phyloP scores from a whole-genome alignment of 2,329 filamentous ascomycete genomes.

The Talaromyces sp. region DNA sequence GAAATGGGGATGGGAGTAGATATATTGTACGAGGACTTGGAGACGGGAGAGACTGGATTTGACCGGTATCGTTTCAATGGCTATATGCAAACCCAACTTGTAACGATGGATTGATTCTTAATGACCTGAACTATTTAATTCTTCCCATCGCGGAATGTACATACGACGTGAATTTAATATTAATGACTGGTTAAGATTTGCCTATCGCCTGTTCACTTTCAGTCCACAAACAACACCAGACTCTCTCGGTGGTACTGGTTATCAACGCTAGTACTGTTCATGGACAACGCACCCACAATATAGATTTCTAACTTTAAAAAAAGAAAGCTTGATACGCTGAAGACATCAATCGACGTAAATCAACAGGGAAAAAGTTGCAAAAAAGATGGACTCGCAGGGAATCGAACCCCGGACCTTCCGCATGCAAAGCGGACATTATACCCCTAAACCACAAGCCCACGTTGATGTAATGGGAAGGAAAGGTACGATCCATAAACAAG shows the following conservation, averaged over 20 bases:
- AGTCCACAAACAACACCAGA: not conserved
- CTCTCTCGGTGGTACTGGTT: not conserved
- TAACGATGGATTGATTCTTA: not conserved
- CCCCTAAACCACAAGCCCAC: slow-evolving; percentile 8
- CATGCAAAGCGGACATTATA: slow-evolving; percentile 9
- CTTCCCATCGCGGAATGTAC: not conserved
- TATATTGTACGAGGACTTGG: slow-evolving; percentile 9
- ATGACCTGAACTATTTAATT: not conserved
- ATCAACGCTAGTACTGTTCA: not conserved
- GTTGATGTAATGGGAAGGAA: not conserved
- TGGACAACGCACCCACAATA: not conserved
- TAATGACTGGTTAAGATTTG: not conserved
- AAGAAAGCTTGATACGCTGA: not conserved
- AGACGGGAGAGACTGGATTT: slow-evolving; percentile 2
- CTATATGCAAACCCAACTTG: not conserved
- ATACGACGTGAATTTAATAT: not conserved
- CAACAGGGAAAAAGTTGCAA: not conserved
- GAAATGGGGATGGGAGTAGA: slow-evolving; percentile 7
- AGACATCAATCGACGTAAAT: not conserved
- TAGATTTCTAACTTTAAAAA: not conserved
- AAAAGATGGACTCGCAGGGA: slow-evolving; percentile 7
- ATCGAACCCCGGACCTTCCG: slow-evolving; percentile 9
- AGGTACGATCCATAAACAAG: not conserved
- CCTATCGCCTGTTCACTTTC: not conserved
- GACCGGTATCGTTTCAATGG: not conserved